Evolutionary conservation across 2,329 filamentous ascomycete genomes (phyloP), one percentile per base, ranked within the genome.

Genomic region (Nothophaeocryptopus gaeumannii): DNA sequence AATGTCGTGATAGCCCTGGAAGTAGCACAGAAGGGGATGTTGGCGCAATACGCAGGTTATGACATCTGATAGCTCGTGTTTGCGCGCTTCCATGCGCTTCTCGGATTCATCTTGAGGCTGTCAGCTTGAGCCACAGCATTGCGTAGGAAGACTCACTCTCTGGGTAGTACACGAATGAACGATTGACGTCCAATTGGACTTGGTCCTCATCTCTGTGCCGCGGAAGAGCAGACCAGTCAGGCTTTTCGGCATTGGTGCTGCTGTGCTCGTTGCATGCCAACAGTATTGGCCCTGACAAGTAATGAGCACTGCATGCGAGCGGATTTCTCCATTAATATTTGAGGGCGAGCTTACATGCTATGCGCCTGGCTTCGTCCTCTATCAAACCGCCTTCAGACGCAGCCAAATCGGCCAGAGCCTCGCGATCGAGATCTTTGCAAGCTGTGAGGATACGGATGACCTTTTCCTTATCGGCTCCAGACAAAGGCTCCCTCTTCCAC

Each of bases 1-100:
- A 64, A 99, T 97, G 73, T 99, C 93, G 71, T 99, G 93, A 69
- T 95, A 99, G 67, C 93, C 93, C 74, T 99, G 93, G 70, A 99
- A 99, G 73, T 99, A 99, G 74, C 84, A 89, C 32, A 99, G 81
- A 67, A 85, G 84, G 12, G 91, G 89, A 63, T 95, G 80, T 31
- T 81, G 81, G 45, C 95, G 85, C 39, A 99, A 80, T 11, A 95
- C 83, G 57, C 86, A 80, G 44, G 82, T 81, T 63, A 99, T 97
- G 43, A 99, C 78, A 55, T 82, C 74, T 7, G 84, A 92, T 2
- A 99, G 80, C 63, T 93, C 84, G 47, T 77, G 67, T 66, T 93
- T 96, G 65, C 87, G 85, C 37, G 70, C 69, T 39, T 82, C 76
- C 50, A 95, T 78, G 59, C 92, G 83, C 56, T 80, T 75, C 29